Base-by-base conservation (phyloP, 148 eudicot species). In the Chenopodium berlandieri region DNA sequence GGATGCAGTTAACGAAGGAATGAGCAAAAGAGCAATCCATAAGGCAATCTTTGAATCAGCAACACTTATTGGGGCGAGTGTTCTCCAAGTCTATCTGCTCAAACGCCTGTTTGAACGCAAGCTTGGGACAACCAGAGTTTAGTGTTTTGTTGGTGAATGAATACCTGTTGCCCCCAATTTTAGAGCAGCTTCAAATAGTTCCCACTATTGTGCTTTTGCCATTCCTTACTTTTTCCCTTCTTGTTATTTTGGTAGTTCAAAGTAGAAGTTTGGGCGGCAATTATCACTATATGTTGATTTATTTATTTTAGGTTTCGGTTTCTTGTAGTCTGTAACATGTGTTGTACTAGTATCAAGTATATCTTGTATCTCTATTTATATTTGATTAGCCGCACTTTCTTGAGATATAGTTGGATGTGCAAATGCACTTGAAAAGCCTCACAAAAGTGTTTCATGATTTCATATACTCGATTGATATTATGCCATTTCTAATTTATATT, bases 81-180 rank as follows among this genome's bases (percentile, higher is more conserved):
- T 86, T 69, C 87, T 94, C 30, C 97, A 94, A 84, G 86, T 92
- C 52, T 91, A 84, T 86, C 88, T 94, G 78, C 87, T 94, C 31
- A 89, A 83, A 75, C 91, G 93, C 64, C 87, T 94, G n/a, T 94
- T 94, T 74, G 93, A 94, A 46, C 89, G 89, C 46, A 92, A 92
- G 87, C 86, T 91, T 20, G 90, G 91, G 11, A 80, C 82, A 16
- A 83, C 91, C 9, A 86, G 94, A 83, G 95, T 91, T 71, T 92
- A 89, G 79, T 10, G n/a, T 16, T 80, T 2, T 56, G 32, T 52
- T 48, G 32, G 14, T 73, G 69, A 19, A 32, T 40, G 70, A 22
- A 46, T 19, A 20, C 54, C 20, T 22, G 7, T 37, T 37, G 2
- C 64, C 65, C 2, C 8, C 48, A 25, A 20, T 34, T 7, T 34